Base-by-base conservation (phyloP, 306 rosid genomes). In the Coriaria nepalensis region DNA sequence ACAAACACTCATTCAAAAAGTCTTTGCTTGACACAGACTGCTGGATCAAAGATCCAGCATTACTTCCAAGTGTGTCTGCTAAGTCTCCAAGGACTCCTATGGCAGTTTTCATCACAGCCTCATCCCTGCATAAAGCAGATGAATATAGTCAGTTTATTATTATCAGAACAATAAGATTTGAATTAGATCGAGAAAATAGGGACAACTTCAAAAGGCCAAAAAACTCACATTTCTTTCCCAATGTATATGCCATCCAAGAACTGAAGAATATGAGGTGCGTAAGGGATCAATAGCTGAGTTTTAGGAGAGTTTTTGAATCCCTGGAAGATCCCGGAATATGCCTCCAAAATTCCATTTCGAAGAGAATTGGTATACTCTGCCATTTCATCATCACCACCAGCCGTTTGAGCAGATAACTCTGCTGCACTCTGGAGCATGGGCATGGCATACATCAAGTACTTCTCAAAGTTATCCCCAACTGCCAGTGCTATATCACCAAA, bases 51-150 rank as follows among this genome's bases (percentile, higher is more conserved):
- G 96, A 71, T 54, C 93, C 90, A 33, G 96, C 93, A 59, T 74
- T 68, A 68, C 86, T 86, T 54, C 96, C 96, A 36, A 86, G 82
- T 5, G 96, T 86, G 73, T 86, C 96, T 10, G 96, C 96, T 10
- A 86, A 78, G 68, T 86, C 96, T 56, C 96, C 96, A 68, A 86
- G 86, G 42, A 86, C 88, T 37, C 96, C 96, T 45, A 86, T 77
- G 58, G 96, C 96, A n/a, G 96, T 86, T 69, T 86, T 86, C 79
- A 76, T 79, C 29, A 86, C 96, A 64, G 77, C 72, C 43, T 86
- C 96, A 65, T 86, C 96, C 96, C 96, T 86, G 49, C 58, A 74
- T 0, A 40, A 35, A 38, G 35, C 43, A 37, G 43, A 43, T 33
- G 7, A 20, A 59, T 4, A 5, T 55, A 58, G 49, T 59, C 8